Evolutionary conservation across 83 land plant genomes (phyloP).

Genomic region (Thuja plicata): DNA sequence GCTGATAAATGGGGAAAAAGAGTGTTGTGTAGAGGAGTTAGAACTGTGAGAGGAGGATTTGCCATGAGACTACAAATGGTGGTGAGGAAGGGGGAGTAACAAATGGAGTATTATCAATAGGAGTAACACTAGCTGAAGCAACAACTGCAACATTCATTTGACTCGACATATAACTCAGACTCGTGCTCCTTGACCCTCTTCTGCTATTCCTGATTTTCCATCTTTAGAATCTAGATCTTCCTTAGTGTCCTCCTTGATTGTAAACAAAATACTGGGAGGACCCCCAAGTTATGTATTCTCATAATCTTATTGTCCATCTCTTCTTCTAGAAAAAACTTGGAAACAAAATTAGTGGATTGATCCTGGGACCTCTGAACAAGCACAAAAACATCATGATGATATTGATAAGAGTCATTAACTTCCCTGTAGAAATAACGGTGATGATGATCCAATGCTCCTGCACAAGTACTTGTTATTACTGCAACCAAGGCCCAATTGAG

Average conservation of each 20-base stretch:
- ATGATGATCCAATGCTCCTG: constrained; percentile 18
- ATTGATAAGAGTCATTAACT: neutral
- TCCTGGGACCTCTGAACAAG: constrained; percentile 6
- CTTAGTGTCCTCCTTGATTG: constrained; percentile 72
- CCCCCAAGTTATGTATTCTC: constrained; percentile 59
- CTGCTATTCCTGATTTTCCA: constrained; percentile 43
- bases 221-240: constrained; percentile 75
- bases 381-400: neutral
- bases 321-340: constrained; percentile 33
- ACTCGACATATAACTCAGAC: constrained; percentile 47
- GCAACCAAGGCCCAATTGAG: no score
- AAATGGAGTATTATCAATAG: constrained; percentile 38
- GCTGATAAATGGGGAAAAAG: constrained; percentile 6
- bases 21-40: constrained; percentile 5
- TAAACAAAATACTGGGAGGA: constrained; percentile 73
- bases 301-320: constrained; percentile 44
- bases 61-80: constrained; percentile 20
- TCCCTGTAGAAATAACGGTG: neutral
- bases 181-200: constrained; percentile 32
- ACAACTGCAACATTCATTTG: constrained; percentile 12
- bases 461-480: constrained; percentile 25
- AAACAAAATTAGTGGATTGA: constrained; percentile 19
- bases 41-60: constrained; percentile 35
- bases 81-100: constrained; percentile 64
- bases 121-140: constrained; percentile 17